Percentiles rank a stretch among this genome's conserved stretches.
Conservation (phyloP, 1,284 basidiomycete species). For the Heterobasidion occidentale region DNA sequence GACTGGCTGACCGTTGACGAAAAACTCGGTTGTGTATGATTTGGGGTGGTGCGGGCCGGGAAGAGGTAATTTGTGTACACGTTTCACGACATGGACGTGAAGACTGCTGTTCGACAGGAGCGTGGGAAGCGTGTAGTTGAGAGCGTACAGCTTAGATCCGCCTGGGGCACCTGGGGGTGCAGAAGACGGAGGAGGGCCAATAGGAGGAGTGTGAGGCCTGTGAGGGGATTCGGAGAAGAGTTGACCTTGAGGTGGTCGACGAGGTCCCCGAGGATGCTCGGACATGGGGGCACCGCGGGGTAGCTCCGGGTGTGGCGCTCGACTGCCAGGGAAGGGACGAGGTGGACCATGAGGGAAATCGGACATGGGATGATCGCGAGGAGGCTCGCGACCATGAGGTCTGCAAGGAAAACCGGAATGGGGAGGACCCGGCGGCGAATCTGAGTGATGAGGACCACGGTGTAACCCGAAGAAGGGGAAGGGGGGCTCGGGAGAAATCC, state of each 20-base stretch:
- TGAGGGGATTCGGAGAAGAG: neutral
- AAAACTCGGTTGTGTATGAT: neutral
- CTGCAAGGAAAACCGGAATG: neutral
- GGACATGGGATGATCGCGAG: neutral
- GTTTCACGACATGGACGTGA: neutral
- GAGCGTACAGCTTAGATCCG: neutral
- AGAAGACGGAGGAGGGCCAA: neutral
- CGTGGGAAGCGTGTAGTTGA: neutral
- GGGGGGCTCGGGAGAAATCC: too few relatives aligned
- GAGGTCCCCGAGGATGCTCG: neutral
- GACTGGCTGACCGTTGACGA: neutral
- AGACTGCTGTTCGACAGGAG: neutral
- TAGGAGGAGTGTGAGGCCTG: neutral
- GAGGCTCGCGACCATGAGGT: neutral
- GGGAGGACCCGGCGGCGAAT: neutral
- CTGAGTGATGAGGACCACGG: too few relatives aligned
- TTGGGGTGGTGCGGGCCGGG: neutral
- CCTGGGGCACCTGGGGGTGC: neutral
- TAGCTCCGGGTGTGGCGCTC: too few relatives aligned
- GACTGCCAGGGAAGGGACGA: too few relatives aligned
- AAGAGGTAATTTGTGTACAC: neutral
- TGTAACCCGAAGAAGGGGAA: too few relatives aligned
- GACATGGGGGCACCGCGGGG: too few relatives aligned
- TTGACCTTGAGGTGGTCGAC: neutral
- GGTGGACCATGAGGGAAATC: neutral